These are phyloP conservation scores for Chlamydomonas incerta DNA, from an alignment of 139 green algal species.

Conservation along the genomic window DNA sequence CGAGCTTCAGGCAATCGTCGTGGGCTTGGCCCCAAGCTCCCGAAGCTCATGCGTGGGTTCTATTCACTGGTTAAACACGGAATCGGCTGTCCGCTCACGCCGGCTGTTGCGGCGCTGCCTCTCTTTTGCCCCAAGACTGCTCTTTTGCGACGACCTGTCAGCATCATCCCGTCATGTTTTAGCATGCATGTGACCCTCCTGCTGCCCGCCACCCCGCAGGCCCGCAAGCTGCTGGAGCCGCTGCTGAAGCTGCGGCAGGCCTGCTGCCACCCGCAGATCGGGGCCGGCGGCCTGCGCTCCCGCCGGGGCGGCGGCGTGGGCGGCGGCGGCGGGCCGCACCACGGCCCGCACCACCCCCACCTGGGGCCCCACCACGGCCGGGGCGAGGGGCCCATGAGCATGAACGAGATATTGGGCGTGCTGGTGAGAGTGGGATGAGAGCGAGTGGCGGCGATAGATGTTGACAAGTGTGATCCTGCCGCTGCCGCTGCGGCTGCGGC, in stretches of 20 bases:
- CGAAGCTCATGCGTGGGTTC: too few relatives aligned
- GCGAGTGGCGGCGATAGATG: not conserved
- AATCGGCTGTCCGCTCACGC: too few relatives aligned
- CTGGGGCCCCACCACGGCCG: not conserved
- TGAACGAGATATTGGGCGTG: conserved; percentile 86
- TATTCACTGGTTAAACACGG: too few relatives aligned
- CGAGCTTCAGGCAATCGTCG: too few relatives aligned
- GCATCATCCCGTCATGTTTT: too few relatives aligned
- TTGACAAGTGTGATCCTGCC: too few relatives aligned
- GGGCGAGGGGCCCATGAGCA: conserved; percentile 75
- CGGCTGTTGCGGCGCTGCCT: too few relatives aligned
- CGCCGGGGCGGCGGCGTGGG: not conserved
- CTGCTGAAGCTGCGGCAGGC: conserved; percentile 91
- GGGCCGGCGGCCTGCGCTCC: conserved; percentile 75
- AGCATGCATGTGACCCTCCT: too few relatives aligned
- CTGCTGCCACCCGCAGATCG: conserved; percentile 89
- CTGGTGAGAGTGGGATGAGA: conserved; percentile 40
- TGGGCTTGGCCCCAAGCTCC: too few relatives aligned
- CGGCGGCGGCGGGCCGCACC: not conserved
- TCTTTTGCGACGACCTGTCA: too few relatives aligned
- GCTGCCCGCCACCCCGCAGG: conserved; percentile 7
- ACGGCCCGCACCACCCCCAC: conserved; percentile 7
- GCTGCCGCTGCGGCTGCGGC: too few relatives aligned
- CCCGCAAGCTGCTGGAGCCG: conserved; percentile 57
- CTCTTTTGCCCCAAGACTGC: too few relatives aligned